Evolutionary conservation across 805 yeast genomes (phyloP).

Genomic region (Wickerhamiella nectarea): DNA sequence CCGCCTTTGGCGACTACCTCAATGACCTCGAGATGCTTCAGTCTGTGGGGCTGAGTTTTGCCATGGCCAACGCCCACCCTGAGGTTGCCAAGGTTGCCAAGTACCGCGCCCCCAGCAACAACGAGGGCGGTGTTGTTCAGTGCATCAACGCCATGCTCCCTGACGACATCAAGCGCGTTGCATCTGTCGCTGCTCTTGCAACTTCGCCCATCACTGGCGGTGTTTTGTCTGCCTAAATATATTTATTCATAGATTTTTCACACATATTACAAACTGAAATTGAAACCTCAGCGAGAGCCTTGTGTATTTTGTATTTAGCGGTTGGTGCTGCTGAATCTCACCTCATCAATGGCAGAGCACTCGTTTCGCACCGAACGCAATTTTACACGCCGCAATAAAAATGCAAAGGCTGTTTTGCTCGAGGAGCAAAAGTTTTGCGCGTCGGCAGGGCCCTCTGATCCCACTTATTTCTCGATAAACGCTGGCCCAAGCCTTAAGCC

Average conservation of each 20-base stretch:
- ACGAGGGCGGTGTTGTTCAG: constrained; percentile 10
- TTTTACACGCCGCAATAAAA: constrained; percentile 52
- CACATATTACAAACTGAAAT: no score
- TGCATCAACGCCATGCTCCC: constrained; percentile 6
- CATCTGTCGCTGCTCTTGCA: constrained; percentile 7
- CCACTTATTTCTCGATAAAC: constrained; percentile 55
- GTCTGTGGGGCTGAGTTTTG: constrained; percentile 4
- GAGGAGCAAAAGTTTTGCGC: constrained; percentile 66
- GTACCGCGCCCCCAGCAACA: constrained; percentile 7
- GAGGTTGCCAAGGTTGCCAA: constrained; percentile 9
- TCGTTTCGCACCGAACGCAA: constrained; percentile 47
- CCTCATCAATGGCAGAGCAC: background rate
- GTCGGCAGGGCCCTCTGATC: constrained; percentile 28
- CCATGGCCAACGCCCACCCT: constrained; percentile 9
- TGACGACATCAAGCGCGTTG: constrained; percentile 9
- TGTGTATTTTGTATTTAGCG: no score
- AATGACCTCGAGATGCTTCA: constrained; percentile 89
- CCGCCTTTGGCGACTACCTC: constrained; percentile 95
- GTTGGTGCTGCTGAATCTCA: background rate
- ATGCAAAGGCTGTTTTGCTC: constrained; percentile 52
- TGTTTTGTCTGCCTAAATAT: constrained; percentile 6
- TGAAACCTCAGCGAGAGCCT: no score
- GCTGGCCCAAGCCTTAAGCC: constrained; percentile 87
- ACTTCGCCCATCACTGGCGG: constrained; percentile 7
- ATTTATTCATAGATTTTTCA: no score